phyloP scores from a whole-genome alignment of 176 grass and related monocot species.

The Zoysia pacifica region DNA sequence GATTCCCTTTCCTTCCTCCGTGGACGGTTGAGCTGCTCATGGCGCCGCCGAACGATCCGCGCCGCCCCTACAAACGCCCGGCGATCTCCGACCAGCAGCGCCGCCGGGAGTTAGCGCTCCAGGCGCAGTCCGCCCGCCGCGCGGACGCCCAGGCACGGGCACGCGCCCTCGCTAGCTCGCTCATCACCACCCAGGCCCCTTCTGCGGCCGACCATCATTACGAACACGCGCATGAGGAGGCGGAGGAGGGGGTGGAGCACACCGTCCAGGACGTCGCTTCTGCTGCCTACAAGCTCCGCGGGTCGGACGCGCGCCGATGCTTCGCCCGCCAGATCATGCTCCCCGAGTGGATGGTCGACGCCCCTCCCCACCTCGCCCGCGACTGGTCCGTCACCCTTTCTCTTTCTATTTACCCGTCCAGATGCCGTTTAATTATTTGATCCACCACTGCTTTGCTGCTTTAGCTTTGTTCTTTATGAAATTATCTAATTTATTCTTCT shows the following conservation, averaged over 20 bases:
- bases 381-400: constrained; percentile 58
- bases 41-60: constrained; percentile 59
- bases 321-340: constrained; percentile 95
- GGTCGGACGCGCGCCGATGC: constrained; percentile 66
- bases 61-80: constrained; percentile 74
- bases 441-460: not conserved
- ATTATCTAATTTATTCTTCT: not conserved
- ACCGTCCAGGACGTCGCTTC: constrained; percentile 49
- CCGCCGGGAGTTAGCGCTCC: constrained; percentile 78
- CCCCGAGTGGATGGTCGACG: constrained; percentile 95
- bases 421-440: not conserved
- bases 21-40: not conserved
- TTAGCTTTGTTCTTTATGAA: not conserved
- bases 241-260: not conserved
- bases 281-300: constrained; percentile 60
- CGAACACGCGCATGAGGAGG: not conserved
- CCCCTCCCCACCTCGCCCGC: constrained; percentile 63
- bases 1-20: not conserved
- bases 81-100: constrained; percentile 94
- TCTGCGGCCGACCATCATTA: constrained; percentile 10
- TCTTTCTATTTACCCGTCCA: too few species aligned
- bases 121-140: constrained; percentile 68
- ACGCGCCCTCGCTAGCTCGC: constrained; percentile 82
- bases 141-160: constrained; percentile 85
- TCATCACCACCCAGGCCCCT: constrained; percentile 42